Evolutionary conservation across 768 basidiomycete species (phyloP), one percentile per base, ranked within the genome.

Genomic region (Suillus occidentalis): DNA sequence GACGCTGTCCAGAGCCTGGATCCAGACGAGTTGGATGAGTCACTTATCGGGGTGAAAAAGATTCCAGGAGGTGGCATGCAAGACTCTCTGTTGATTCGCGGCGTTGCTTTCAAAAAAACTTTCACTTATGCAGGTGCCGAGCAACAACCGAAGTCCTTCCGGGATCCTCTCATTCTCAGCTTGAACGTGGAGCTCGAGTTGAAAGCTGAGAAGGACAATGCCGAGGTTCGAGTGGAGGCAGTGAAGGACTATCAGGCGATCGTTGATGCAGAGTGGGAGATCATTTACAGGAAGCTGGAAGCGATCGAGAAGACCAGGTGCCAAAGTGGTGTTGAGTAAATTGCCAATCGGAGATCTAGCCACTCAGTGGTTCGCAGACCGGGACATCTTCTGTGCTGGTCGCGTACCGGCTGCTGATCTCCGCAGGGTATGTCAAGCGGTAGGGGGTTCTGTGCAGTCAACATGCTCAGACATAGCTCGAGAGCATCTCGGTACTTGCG

Each of bases 51-150:
- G 14, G 91, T 97, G 62, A 98, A 99, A 82, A 97, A 98, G 82
- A 92, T 99, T 57, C 88, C 97, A 28, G 97, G 97, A 60, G 97
- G 97, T 55, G 97, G 93, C 65, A 92, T 97, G 89, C 95, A 98
- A 78, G 97, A 99, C 76, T 97, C 95, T 3, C 84, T 91, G 16
- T 83, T 99, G 52, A 84, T 99, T 73, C 80, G 82, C 63, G 97
- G 97, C 45, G 97, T 49, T 99, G 89, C 97, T 0, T 99, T 99
- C 89, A 98, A 98, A 78, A 99, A 99, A 82, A 99, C 97, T 0
- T 99, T 99, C 79, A 96, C 95, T 2, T 99, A 99, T 70, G 97
- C 97, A 25, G 97, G 97, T 56, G 97, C 97, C 22, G 97, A 99
- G 75, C 97, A 99, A 78, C 97, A 99, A 75, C 97, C 97, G 50